Conservation (phyloP, 345 rosid species). For the Barbarea vulgaris region DNA sequence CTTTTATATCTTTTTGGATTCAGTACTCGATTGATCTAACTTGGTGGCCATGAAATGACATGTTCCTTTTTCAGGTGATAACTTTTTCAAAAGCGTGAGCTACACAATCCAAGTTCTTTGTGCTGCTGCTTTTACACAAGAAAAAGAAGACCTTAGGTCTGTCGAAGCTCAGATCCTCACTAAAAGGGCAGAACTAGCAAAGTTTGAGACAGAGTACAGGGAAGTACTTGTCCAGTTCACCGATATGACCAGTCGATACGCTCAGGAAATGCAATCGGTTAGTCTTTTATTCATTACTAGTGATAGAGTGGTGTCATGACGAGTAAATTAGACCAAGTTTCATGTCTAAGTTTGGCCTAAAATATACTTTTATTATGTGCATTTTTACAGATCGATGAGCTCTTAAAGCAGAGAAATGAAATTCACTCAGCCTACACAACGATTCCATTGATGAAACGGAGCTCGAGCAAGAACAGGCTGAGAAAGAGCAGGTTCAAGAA, state of each 20-base stretch:
- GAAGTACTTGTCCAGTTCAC: constrained; percentile 93
- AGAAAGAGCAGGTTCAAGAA: constrained; percentile 49
- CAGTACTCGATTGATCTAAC: constrained; percentile 4
- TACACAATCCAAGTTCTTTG: constrained; percentile 90
- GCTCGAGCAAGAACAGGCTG: constrained; percentile 60
- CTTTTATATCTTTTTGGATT: background rate
- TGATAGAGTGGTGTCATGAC: background rate
- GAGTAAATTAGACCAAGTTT: background rate
- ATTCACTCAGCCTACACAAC: constrained; percentile 81
- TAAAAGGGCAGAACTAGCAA: constrained; percentile 79
- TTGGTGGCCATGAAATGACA: constrained; percentile 1
- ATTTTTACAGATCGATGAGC: constrained; percentile 75
- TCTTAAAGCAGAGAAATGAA: constrained; percentile 76
- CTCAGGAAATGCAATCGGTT: constrained; percentile 93
- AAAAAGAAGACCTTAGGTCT: constrained; percentile 78
- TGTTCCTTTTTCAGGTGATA: constrained; percentile 68
- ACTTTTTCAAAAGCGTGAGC: constrained; percentile 85
- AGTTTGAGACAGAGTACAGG: constrained; percentile 93
- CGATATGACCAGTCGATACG: constrained; percentile 87
- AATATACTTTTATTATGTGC: background rate
- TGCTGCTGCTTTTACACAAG: constrained; percentile 72
- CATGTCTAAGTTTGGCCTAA: background rate
- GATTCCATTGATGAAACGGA: constrained; percentile 63
- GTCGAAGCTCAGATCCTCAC: constrained; percentile 86
- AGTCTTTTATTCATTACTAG: constrained; percentile 33